Evolutionary conservation across 768 basidiomycete species (phyloP).

Genomic region (Suillus variegatus): DNA sequence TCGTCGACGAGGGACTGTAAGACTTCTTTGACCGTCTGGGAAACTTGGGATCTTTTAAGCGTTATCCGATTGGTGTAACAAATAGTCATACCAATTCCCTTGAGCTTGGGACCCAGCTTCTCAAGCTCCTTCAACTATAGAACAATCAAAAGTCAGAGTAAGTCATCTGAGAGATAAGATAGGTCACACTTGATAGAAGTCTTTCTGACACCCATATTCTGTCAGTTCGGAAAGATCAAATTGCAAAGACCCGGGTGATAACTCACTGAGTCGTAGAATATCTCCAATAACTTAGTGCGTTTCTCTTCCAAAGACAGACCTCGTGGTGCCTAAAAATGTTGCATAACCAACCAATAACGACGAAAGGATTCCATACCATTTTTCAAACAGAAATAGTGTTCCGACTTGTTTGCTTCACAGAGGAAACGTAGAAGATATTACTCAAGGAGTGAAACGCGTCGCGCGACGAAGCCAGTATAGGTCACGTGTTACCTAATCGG

Average conservation of each 20-base stretch:
- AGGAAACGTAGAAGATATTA: not conserved
- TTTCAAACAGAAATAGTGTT: not conserved
- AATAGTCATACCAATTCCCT: constrained; percentile 73
- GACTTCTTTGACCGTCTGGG: constrained; percentile 91
- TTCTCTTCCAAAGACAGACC: constrained; percentile 92
- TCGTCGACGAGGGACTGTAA: constrained; percentile 87
- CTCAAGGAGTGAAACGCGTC: constrained; percentile 5
- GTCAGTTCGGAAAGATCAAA: constrained; percentile 5
- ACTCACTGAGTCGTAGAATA: constrained; percentile 87
- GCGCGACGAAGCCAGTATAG: not conserved
- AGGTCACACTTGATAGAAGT: constrained; percentile 68
- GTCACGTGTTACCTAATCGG: constrained; percentile 19
- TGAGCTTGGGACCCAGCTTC: constrained; percentile 84
- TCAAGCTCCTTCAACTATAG: constrained; percentile 87
- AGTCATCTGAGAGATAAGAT: not conserved
- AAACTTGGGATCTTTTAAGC: constrained; percentile 48
- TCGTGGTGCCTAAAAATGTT: constrained; percentile 61
- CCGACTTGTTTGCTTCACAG: not conserved
- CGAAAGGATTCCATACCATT: constrained; percentile 8
- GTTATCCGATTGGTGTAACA: not conserved
- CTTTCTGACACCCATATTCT: constrained; percentile 51
- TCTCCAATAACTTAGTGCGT: constrained; percentile 83
- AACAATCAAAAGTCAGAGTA: constrained; percentile 5
- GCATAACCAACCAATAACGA: not conserved
- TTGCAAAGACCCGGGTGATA: not conserved